Percentiles rank a stretch among this genome's conserved stretches.
Conservation (phyloP, 1,284 basidiomycete genomes). For the Rhizoctonia solani region DNA sequence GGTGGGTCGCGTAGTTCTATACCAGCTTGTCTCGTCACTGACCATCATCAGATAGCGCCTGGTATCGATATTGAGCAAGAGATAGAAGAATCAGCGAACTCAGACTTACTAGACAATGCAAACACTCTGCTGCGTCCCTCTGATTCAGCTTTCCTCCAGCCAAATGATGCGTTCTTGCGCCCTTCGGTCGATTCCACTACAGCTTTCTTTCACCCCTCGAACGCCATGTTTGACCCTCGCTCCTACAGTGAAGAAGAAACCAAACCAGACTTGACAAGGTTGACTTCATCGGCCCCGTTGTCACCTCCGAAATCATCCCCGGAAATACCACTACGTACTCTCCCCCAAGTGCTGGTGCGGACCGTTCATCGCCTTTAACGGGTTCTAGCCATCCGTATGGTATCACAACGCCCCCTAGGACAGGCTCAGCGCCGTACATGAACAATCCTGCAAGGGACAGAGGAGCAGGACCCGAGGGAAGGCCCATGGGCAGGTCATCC, state of each 20-base stretch:
- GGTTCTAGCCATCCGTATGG: not conserved
- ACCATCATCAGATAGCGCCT: slow-evolving; percentile 2
- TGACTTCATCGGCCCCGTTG: not conserved
- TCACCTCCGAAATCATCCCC: not conserved
- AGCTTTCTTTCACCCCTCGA: slow-evolving; percentile 9
- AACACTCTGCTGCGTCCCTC: slow-evolving; percentile 13
- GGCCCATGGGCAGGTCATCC: not conserved
- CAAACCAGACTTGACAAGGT: slow-evolving; percentile 5
- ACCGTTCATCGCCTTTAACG: not conserved
- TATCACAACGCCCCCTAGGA: not conserved
- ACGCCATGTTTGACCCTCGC: not conserved
- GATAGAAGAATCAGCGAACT: slow-evolving; percentile 13
- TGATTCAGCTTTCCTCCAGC: slow-evolving; percentile 26
- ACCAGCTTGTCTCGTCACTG: not conserved
- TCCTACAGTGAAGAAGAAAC: slow-evolving; percentile 7
- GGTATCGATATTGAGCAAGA: slow-evolving; percentile 29
- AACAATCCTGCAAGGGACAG: not conserved
- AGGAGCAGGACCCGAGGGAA: not conserved
- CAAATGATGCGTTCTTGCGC: slow-evolving; percentile 6
- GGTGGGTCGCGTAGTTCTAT: not conserved
- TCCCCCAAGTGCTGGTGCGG: not conserved
- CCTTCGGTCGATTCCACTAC: slow-evolving; percentile 22
- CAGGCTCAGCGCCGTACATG: not conserved
- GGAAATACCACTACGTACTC: not conserved
- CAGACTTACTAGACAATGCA: slow-evolving; percentile 8